Conservation (phyloP, 768 basidiomycete genomes). For the Gymnopilus dilepis region DNA sequence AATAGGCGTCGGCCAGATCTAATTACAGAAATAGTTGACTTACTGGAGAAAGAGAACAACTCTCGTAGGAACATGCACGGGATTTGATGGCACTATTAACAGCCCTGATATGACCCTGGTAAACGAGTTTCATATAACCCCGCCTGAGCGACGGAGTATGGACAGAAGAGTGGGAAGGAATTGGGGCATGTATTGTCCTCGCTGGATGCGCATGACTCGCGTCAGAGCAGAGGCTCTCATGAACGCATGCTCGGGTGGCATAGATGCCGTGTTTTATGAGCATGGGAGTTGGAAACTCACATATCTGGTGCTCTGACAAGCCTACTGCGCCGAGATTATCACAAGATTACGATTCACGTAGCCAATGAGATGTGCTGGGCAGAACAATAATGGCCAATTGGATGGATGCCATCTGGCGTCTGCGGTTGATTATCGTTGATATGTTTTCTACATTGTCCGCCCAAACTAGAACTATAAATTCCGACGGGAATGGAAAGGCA, state of each 20-base stretch:
- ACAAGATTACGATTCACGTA: not conserved
- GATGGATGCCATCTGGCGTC: not conserved
- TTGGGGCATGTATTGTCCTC: conserved; percentile 3
- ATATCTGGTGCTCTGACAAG: not conserved
- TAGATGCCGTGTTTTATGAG: not conserved
- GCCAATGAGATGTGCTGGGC: not conserved
- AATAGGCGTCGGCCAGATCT: not conserved
- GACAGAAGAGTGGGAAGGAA: conserved; percentile 9
- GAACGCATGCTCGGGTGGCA: not conserved
- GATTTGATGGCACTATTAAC: conserved; percentile 6
- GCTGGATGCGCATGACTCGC: conserved; percentile 2
- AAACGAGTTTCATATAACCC: not conserved
- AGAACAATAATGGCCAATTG: not conserved
- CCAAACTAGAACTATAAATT: not conserved
- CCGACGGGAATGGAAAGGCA: conserved; percentile 2
- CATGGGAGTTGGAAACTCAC: not conserved
- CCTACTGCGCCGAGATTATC: not conserved
- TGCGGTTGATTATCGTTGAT: conserved; percentile 18
- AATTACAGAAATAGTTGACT: conserved; percentile 6
- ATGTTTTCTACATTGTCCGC: conserved; percentile 10
- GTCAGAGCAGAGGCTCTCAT: not conserved
- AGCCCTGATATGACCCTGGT: conserved; percentile 5
- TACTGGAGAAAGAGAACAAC: conserved; percentile 3
- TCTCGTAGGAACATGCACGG: not conserved
- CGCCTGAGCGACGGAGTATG: conserved; percentile 2